phyloP scores from a whole-genome alignment of 2,329 filamentous ascomycete species.

The Drechslera avenae region DNA sequence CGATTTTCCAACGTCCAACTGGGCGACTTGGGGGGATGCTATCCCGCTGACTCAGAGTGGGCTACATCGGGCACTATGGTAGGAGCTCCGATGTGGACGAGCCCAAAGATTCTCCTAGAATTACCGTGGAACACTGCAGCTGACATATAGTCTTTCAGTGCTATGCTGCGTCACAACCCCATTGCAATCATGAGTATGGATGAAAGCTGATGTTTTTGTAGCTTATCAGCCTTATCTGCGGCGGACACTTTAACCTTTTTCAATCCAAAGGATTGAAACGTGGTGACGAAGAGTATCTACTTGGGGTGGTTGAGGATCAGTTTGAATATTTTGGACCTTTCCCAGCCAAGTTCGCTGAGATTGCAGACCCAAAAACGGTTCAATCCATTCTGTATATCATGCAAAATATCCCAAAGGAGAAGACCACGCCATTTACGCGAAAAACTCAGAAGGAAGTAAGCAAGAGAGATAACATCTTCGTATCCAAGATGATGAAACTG shows the following conservation, averaged over 20 bases:
- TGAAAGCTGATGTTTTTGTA: constrained; percentile 14
- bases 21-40: constrained; percentile 41
- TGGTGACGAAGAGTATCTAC: constrained; percentile 30
- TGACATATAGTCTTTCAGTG: constrained; percentile 51
- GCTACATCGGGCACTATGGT: constrained; percentile 36
- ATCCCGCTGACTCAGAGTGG: constrained; percentile 24
- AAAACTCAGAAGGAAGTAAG: constrained; percentile 19
- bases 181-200: constrained; percentile 1
- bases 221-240: constrained; percentile 39
- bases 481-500: constrained; percentile 53
- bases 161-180: constrained; percentile 35
- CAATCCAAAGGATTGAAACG: constrained; percentile 25
- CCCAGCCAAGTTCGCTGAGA: constrained; percentile 25
- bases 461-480: constrained; percentile 35
- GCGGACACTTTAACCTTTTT: constrained; percentile 33
- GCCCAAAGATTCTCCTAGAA: constrained; percentile 41
- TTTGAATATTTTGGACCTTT: constrained; percentile 34
- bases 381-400: constrained; percentile 16
- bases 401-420: constrained; percentile 17
- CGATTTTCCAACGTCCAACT: constrained; percentile 46
- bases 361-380: constrained; percentile 24
- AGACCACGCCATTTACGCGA: constrained; percentile 18
- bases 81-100: constrained; percentile 47
- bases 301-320: constrained; percentile 29
- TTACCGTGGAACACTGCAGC: constrained; percentile 44